A percentile compares a stretch with the other conserved stretches of the same genome.
phyloP scores from a whole-genome alignment of 2,329 filamentous ascomycete genomes.

The Clonostachys rhizophaga region DNA sequence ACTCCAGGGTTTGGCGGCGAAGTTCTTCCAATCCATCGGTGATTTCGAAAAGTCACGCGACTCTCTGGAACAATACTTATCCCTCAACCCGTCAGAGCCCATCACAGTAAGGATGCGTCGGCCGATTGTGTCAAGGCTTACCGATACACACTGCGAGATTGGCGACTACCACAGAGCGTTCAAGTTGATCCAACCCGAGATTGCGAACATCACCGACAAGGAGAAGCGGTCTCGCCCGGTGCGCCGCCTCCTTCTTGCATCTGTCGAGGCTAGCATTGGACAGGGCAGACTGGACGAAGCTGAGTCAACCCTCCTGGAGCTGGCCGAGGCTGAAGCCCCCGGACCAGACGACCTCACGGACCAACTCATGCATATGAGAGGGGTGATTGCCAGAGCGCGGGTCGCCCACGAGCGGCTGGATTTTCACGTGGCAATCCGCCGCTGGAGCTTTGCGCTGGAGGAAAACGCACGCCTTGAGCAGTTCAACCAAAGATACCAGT shows the following conservation, averaged over 20 bases:
- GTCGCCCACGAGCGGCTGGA: constrained; percentile 7
- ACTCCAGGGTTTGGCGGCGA: constrained; percentile 20
- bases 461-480: constrained; percentile 11
- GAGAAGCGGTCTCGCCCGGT: constrained; percentile 9
- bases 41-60: constrained; percentile 18
- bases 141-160: constrained; percentile 20
- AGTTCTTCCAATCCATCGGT: constrained; percentile 23
- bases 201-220: neutral
- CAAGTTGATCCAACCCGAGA: neutral
- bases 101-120: constrained; percentile 15
- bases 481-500: constrained; percentile 8
- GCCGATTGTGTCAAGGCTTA: constrained; percentile 16
- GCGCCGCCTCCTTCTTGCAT: constrained; percentile 14
- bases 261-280: constrained; percentile 14
- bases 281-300: constrained; percentile 8
- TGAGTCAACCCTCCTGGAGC: constrained; percentile 4
- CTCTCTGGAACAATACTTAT: constrained; percentile 20
- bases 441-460: constrained; percentile 11
- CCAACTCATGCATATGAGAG: constrained; percentile 20
- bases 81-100: constrained; percentile 13
- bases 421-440: constrained; percentile 7
- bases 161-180: constrained; percentile 9
- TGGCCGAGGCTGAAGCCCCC: constrained; percentile 9
- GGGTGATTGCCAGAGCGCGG: constrained; percentile 15
- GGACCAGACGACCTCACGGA: constrained; percentile 21